Percentiles rank a stretch among this genome's conserved stretches.
These are phyloP conservation scores for Pyracantha coccinea DNA, from an alignment of 331 rosid genomes.

Conservation along the genomic window DNA sequence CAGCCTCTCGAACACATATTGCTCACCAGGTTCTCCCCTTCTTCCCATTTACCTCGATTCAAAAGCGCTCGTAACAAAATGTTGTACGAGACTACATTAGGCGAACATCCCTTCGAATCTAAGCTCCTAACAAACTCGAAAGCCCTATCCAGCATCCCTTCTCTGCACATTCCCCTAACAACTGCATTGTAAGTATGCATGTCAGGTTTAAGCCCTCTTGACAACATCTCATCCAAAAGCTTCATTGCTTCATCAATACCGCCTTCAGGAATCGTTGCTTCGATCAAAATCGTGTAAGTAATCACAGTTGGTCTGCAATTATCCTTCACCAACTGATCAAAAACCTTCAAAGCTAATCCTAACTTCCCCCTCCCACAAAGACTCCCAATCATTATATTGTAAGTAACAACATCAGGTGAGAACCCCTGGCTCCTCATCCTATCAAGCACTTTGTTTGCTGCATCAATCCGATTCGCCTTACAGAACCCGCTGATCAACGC, in stretches of 20 bases:
- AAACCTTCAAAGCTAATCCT: constrained; percentile 39
- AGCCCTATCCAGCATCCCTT: constrained; percentile 72
- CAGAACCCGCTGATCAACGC: constrained; percentile 70
- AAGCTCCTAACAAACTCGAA: constrained; percentile 45
- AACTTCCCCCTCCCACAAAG: constrained; percentile 67
- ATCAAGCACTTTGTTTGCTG: constrained; percentile 26
- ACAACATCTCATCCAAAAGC: constrained; percentile 67
- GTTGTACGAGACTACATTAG: constrained; percentile 60
- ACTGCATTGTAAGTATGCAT: constrained; percentile 61
- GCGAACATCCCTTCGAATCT: constrained; percentile 45
- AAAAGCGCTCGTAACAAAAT: constrained; percentile 51
- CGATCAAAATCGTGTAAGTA: constrained; percentile 76
- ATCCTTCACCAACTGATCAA: constrained; percentile 60
- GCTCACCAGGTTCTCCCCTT: constrained; percentile 52
- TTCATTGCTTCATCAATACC: constrained; percentile 56
- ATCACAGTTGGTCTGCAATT: constrained; percentile 68
- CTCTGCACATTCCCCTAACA: constrained; percentile 68
- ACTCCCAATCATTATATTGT: constrained; percentile 73
- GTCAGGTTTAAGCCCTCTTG: constrained; percentile 65
- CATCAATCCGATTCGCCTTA: constrained; percentile 36
- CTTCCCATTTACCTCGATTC: constrained; percentile 57
- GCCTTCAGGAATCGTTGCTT: constrained; percentile 58
- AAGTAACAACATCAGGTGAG: constrained; percentile 67
- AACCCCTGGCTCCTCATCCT: constrained; percentile 64
- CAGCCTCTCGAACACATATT: constrained; percentile 60